Percentiles rank a stretch among this genome's conserved stretches.
Evolutionary conservation across 345 rosid genomes (phyloP).

Genomic region (Sonneratia alba): DNA sequence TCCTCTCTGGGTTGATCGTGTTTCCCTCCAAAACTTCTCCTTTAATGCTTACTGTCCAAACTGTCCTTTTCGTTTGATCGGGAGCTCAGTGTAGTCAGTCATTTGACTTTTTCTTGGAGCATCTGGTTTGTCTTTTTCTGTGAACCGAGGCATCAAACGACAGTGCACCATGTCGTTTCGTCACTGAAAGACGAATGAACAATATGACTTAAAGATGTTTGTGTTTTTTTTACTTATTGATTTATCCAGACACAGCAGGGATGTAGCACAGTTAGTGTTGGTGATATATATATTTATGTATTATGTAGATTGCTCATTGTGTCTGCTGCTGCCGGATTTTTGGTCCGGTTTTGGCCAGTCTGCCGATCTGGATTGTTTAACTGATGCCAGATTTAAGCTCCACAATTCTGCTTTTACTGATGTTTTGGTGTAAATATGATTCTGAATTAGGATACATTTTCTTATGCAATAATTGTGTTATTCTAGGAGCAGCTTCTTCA

Average conservation of each 20-base stretch:
- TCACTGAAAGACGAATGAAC: too few relatives aligned
- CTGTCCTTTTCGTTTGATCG: neutral
- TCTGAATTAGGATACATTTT: neutral
- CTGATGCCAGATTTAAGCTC: neutral
- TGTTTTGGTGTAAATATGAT: neutral
- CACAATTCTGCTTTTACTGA: neutral
- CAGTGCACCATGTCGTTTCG: too few relatives aligned
- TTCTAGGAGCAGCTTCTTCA: constrained; percentile 21
- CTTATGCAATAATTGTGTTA: neutral
- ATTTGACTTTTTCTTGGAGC: neutral
- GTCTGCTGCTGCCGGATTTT: neutral
- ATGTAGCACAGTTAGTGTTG: too few relatives aligned
- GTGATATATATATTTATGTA: too few relatives aligned
- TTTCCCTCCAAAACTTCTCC: too few relatives aligned
- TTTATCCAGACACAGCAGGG: too few relatives aligned
- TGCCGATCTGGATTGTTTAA: neutral
- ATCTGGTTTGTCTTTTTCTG: too few relatives aligned
- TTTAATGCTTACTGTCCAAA: too few relatives aligned
- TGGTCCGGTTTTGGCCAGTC: neutral
- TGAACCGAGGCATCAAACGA: too few relatives aligned
- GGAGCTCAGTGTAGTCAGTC: constrained; percentile 9
- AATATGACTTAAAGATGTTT: too few relatives aligned
- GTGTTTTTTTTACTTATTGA: too few relatives aligned
- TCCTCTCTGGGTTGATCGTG: too few relatives aligned
- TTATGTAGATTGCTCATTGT: neutral